Base-by-base conservation (phyloP, 495 filamentous ascomycete genomes). In the Penicillium arizonense region DNA sequence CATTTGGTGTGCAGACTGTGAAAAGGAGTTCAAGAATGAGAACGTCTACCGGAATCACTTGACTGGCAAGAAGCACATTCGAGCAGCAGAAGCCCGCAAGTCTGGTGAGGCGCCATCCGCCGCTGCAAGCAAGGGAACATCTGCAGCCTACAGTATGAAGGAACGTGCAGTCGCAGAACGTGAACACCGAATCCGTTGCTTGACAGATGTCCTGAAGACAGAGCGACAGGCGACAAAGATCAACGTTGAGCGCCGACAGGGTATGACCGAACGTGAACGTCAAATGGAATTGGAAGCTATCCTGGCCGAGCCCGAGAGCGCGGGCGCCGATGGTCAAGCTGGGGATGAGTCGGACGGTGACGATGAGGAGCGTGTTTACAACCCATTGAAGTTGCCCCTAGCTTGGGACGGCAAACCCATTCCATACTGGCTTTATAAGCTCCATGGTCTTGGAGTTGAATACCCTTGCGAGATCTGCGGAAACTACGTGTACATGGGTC, bases 321-420 rank as follows among this genome's bases (percentile, higher is more conserved):
- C 68, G 1, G 73, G 65, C 11, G 74, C 67, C 13, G 75, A 81
- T 1, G 74, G 72, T 16, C 77, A 71, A 16, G 79, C 71, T 2
- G 77, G 82, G 10, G 85, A 87, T 1, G 82, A 87, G 36, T 82
- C 80, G 6, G 89, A 93, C 18, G 69, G 73, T 9, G 80, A 84
- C 34, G 78, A 70, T 4, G 87, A 91, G 21, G 90, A 94, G 51
- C 91, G 85, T 57, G 86, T 97, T 53, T 96, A 97, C 79, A 98
- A 98, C 66, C 94, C 94, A 1, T 80, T 97, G 53, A 98, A 98
- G 61, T 77, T 98, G 7, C 94, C 94, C 5, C 77, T 97, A 14
- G 92, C 90, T 4, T 98, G 94, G 94, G 94, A 98, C 59, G 93
- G 95, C 33, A 97, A 97, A 65, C 94, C 94, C 13, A 98, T 98